These are phyloP conservation scores for Plectosphaerella plurivora DNA, from an alignment of 2,329 filamentous ascomycete species.

Conservation along the genomic window DNA sequence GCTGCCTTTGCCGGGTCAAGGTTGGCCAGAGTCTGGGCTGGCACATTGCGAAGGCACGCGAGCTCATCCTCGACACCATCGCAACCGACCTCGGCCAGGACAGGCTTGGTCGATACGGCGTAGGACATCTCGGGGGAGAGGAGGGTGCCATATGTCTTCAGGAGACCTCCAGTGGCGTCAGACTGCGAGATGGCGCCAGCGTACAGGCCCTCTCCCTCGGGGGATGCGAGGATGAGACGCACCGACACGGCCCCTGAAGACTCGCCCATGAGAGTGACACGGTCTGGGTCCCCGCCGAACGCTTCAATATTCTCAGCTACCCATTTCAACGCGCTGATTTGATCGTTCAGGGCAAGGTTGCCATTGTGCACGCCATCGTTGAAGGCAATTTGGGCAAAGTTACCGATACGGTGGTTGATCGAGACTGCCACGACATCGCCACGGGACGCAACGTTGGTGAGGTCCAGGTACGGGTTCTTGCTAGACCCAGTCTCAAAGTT, in stretches of 20 bases:
- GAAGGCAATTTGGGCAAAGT: slow-evolving; percentile 54
- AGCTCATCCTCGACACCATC: slow-evolving; percentile 43
- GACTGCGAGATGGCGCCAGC: slow-evolving; percentile 35
- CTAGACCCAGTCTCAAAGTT: slow-evolving; percentile 33
- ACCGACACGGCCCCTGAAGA: slow-evolving; percentile 50
- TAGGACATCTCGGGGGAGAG: slow-evolving; percentile 50
- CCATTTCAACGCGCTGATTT: slow-evolving; percentile 45
- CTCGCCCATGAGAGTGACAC: slow-evolving; percentile 52
- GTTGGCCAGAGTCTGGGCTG: slow-evolving; percentile 32
- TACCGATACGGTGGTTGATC: slow-evolving; percentile 57
- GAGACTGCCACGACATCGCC: slow-evolving; percentile 48
- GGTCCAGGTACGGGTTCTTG: slow-evolving; percentile 38
- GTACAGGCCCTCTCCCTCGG: slow-evolving; percentile 41
- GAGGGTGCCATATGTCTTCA: slow-evolving; percentile 56
- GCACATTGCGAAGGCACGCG: slow-evolving; percentile 45
- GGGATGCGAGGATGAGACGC: slow-evolving; percentile 43
- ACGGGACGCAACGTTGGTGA: slow-evolving; percentile 37
- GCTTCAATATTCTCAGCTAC: slow-evolving; percentile 44
- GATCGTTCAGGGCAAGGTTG: slow-evolving; percentile 45
- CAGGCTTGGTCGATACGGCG: slow-evolving; percentile 39
- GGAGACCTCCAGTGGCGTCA: slow-evolving; percentile 35
- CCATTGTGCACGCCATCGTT: slow-evolving; percentile 38
- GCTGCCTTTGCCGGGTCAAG: slow-evolving; percentile 22
- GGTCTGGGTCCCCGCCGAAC: slow-evolving; percentile 53
- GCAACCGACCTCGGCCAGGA: slow-evolving; percentile 49